Base-by-base conservation (phyloP, 2,329 filamentous ascomycete genomes). In the Diaporthe citrichinensis region DNA sequence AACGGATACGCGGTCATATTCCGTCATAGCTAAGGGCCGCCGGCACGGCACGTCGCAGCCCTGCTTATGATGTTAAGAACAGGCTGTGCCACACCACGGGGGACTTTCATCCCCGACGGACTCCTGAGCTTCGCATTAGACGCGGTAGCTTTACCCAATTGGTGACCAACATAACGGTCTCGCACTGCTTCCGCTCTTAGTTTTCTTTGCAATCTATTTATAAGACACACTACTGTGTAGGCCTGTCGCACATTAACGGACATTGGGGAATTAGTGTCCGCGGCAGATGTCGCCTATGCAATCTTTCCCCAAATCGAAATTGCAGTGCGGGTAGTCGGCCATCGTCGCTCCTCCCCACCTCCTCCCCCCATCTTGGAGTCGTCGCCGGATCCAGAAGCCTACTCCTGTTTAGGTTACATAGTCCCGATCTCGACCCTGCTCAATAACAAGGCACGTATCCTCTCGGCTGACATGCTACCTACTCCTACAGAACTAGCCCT, bases 351-450 rank as follows among this genome's bases (percentile, higher is more conserved):
- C 62, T 51, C 44, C 41, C 17, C n/a, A 17, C 20, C 59, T 23
- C 28, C 62, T 51, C 44, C 41, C 17, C n/a, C 25, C 20, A 20
- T 34, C 41, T 67, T 36, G 61, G 28, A 9, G 20, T 23, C 28
- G 46, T 36, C 28, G 9, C 62, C 62, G 9, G 31, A 67, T 67
- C 34, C 44, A 51, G 62, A 7, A 67, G 36, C 41, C 28, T 51
- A 51, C 62, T 67, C 62, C 62, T 51, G 62, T n/a, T 49, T 36
- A 36, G 62, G 62, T 67, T 67, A 67, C 62, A 67, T 67, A 36
- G 62, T 51, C 62, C 14, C 28, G 44, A 49, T 6, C 41, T 49
- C 61, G 3, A 6, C 61, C 62, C 62, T 51, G 31, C 28, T 49
- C 41, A 51, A 67, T 67, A 67, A 51, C 28, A 36, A 23, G 9